Percentiles rank a stretch among this genome's conserved stretches.
Evolutionary conservation across 2,329 filamentous ascomycete genomes (phyloP).

Genomic region (Paraconiothyrium sp.): DNA sequence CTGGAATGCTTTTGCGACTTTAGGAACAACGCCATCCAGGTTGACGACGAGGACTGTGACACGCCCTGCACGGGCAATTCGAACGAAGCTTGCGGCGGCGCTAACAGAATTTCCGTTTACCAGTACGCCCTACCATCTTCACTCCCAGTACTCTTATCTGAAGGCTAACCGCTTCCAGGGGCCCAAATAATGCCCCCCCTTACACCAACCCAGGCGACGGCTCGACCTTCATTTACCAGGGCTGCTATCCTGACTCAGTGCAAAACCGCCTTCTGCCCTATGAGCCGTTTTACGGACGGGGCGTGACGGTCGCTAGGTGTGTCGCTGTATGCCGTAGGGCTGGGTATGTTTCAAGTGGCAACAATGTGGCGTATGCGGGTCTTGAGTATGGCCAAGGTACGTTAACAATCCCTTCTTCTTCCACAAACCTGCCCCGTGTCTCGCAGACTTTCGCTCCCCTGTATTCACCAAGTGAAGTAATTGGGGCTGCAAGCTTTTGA

Average conservation of each 20-base stretch:
- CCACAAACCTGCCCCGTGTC: background rate
- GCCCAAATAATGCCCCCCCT: background rate
- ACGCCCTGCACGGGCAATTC: background rate
- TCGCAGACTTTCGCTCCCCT: background rate
- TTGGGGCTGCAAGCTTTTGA: too few species aligned
- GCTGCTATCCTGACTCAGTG: background rate
- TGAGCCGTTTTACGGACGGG: background rate
- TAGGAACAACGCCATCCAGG: constrained; percentile 30
- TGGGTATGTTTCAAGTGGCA: background rate
- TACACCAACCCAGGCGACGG: background rate
- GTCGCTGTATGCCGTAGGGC: background rate
- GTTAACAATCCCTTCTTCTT: background rate
- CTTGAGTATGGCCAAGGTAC: constrained; percentile 11
- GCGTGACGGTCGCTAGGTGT: background rate
- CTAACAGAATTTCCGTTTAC: background rate
- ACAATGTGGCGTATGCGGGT: constrained; percentile 4
- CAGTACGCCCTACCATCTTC: background rate
- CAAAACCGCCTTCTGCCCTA: background rate
- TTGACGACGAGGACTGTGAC: background rate
- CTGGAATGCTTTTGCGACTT: constrained; percentile 14
- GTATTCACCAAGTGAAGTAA: too few species aligned
- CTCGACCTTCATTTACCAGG: background rate
- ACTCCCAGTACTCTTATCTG: background rate
- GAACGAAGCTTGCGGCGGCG: background rate
- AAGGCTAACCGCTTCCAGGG: background rate